These are phyloP conservation scores for Saccharomycopsis malanga DNA, from an alignment of 805 yeast species.

Conservation along the genomic window DNA sequence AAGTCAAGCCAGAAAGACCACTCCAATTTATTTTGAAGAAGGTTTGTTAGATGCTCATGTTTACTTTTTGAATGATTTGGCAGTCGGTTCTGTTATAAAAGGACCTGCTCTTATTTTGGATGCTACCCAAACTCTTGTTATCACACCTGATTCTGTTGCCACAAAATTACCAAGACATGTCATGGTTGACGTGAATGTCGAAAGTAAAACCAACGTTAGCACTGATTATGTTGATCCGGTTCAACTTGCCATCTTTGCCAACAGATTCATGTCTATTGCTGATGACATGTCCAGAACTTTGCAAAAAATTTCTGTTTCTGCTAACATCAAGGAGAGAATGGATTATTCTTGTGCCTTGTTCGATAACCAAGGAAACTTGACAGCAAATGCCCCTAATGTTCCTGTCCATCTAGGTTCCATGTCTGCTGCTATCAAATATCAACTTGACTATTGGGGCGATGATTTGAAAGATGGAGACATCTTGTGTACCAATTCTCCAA, in stretches of 20 bases:
- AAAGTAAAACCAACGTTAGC: slow-evolving; percentile 35
- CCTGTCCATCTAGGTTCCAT: slow-evolving; percentile 45
- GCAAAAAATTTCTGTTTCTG: slow-evolving; percentile 38
- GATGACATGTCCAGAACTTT: slow-evolving; percentile 42
- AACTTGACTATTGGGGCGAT: slow-evolving; percentile 33
- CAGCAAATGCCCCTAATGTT: slow-evolving; percentile 42
- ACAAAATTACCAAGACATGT: slow-evolving; percentile 33
- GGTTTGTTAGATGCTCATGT: slow-evolving; percentile 25
- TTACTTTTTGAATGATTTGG: slow-evolving; percentile 2
- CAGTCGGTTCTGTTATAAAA: slow-evolving; percentile 27
- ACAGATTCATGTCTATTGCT: slow-evolving; percentile 46
- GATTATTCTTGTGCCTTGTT: slow-evolving; percentile 44
- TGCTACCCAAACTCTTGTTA: slow-evolving; percentile 34
- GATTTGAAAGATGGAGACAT: slow-evolving; percentile 38
- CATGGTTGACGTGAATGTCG: slow-evolving; percentile 1
- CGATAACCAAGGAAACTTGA: slow-evolving; percentile 37
- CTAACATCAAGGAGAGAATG: slow-evolving; percentile 42
- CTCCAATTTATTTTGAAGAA: slow-evolving; percentile 29
- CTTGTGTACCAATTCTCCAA: slow-evolving; percentile 37
- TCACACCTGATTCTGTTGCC: slow-evolving; percentile 33
- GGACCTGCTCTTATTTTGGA: slow-evolving; percentile 35
- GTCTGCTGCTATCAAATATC: slow-evolving; percentile 37
- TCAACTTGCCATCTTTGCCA: slow-evolving; percentile 37
- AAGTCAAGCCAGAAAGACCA: slow-evolving; percentile 30
- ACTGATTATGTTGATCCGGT: slow-evolving; percentile 34